Base-by-base conservation (phyloP, 2,329 filamentous ascomycete species). In the Aspergillus tanneri region DNA sequence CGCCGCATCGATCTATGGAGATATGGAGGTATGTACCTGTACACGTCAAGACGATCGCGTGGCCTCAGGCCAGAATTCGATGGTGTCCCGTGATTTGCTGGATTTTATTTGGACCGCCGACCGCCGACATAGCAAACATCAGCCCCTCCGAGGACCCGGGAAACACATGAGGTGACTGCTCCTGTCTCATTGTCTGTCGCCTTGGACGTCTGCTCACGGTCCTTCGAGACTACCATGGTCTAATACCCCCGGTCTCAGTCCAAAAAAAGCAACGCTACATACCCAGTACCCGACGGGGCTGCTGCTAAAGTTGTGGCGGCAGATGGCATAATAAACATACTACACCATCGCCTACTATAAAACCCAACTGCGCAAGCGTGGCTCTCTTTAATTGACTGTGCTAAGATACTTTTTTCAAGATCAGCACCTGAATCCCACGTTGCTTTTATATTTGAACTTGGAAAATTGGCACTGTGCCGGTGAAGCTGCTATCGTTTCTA, bases 51-150 rank as follows among this genome's bases (percentile, higher is more conserved):
- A 25, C 18, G 30, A 7, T 12, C 9, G 23, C 12, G 9, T 19
- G 37, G 52, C 52, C 52, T 54, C 27, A 54, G 52, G 52, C 52
- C 38, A 40, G n/a, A n/a, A 18, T n/a, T 27, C n/a, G n/a, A n/a
- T 16, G 19, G 19, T 42, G 48, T 51, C 49, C 48, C 49, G 51
- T 51, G 49, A 53, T 50, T 50, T 47, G 50, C 18, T 42, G 32
- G 43, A 7, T 43, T 46, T 39, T 28, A 32, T 40, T 16, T 32
- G 35, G 27, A 11, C 46, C 49, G 36, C 49, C 52, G 27, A 52
- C 45, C 47, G 47, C 48, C 51, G 28, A 48, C 34, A 30, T 10
- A 34, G 39, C 28, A 47, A 46, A 39, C 42, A 46, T 32, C 21
- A 21, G 34, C 34, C 34, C 24, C 35, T 36, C 24, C 35, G 43